These are phyloP conservation scores for Leptographium lundbergii DNA, from an alignment of 2,329 filamentous ascomycete species.

Conservation along the genomic window DNA sequence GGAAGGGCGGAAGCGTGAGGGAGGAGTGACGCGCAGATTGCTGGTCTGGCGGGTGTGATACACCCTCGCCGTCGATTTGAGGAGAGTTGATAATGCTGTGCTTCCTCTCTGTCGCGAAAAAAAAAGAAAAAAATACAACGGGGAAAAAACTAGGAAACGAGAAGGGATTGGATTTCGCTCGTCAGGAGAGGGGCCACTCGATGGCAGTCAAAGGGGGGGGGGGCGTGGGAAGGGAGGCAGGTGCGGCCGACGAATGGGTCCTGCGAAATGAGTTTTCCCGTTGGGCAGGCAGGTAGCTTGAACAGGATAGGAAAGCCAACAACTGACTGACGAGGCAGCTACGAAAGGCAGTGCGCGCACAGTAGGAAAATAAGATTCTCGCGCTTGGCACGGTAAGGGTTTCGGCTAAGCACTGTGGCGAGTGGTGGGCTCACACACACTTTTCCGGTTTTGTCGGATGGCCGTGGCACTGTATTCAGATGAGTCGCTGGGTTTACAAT, in stretches of 20 bases:
- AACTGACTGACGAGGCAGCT: neutral
- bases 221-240: conserved; percentile 8
- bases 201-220: conserved; percentile 6
- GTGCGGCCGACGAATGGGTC: conserved; percentile 10
- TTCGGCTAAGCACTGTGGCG: neutral
- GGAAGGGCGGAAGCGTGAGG: neutral
- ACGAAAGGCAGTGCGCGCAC: neutral
- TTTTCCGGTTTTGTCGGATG: neutral
- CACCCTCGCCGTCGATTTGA: neutral
- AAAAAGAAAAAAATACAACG: conserved; percentile 3
- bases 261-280: conserved; percentile 12
- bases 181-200: conserved; percentile 12
- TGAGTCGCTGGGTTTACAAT: neutral
- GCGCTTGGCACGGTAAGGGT: neutral
- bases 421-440: neutral
- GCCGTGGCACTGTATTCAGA: neutral
- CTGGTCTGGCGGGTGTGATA: neutral
- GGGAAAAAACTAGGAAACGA: conserved; percentile 4
- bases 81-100: conserved; percentile 1
- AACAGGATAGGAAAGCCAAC: neutral
- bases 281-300: conserved; percentile 7
- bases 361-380: neutral
- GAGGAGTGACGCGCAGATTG: conserved; percentile 3
- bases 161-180: conserved; percentile 6
- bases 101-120: neutral